Evolutionary conservation across 495 filamentous ascomycete genomes (phyloP), one percentile per base, ranked within the genome.

Genomic region (Hypomontagnella monticulosa): DNA sequence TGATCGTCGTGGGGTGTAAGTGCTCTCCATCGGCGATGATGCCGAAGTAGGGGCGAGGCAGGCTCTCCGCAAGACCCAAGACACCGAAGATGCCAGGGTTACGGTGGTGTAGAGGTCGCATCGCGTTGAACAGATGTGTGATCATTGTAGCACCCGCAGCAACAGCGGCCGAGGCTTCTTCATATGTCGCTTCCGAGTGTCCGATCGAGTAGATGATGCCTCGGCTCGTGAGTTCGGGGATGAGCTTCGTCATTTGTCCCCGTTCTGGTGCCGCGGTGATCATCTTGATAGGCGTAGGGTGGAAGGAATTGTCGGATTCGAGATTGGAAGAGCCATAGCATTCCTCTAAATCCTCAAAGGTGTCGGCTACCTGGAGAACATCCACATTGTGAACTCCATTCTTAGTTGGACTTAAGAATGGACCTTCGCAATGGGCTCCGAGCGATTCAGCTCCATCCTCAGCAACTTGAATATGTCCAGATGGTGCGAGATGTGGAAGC

Each of bases 91-190:
- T 84, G 40, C 92, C 91, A 0, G 92, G 91, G 73, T 93, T 89
- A 36, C 92, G 88, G 79, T 94, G 91, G 72, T 92, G 90, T 6
- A 94, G 86, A 12, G 90, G 90, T 4, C 86, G 84, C 91, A 96
- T 96, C 12, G 91, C 92, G 71, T 96, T 96, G 82, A 95, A 96
- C 1, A 96, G 81, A 70, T 96, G 92, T 1, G 92, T 96, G 33
- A 96, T 86, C 90, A 92, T 93, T 27, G 81, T 91, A 1, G 89
- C 91, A 41, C 92, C 92, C 16, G 83, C 75, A n/a, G 76, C 72
- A 1, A 93, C 84, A 11, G 90, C 90, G 3, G 75, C 75, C 1
- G 85, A 81, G 1, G 90, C 91, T 62, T 90, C 80, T 66, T 92
- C 89, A 75, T 90, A 93, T 2, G 89, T 89, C 6, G 90, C 88